Evolutionary conservation across 345 rosid genomes (phyloP).

Genomic region (Barbarea vulgaris): DNA sequence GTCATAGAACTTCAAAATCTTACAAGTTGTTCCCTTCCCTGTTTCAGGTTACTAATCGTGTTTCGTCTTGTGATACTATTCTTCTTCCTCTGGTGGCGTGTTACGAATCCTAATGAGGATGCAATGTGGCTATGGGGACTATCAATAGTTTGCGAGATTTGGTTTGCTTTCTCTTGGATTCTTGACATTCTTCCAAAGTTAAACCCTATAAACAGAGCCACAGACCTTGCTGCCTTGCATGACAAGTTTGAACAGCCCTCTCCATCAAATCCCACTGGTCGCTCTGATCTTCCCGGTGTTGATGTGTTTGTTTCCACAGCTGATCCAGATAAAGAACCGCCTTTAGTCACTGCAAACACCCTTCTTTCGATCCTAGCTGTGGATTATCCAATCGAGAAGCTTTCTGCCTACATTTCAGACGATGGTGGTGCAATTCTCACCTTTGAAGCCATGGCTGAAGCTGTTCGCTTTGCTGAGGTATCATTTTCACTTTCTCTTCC

Average conservation of each 20-base stretch:
- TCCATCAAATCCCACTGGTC: slow-evolving; percentile 76
- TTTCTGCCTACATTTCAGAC: slow-evolving; percentile 76
- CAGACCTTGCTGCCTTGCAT: slow-evolving; percentile 69
- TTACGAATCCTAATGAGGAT: slow-evolving; percentile 73
- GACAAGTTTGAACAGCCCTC: slow-evolving; percentile 83
- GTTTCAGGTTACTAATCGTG: slow-evolving; percentile 50
- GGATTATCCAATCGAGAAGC: slow-evolving; percentile 86
- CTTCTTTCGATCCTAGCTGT: slow-evolving; percentile 71
- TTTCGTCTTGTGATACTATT: slow-evolving; percentile 52
- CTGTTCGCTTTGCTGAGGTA: slow-evolving; percentile 78
- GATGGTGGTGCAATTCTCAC: slow-evolving; percentile 91
- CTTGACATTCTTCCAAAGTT: slow-evolving; percentile 81
- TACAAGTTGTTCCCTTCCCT: not conserved
- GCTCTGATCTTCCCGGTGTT: slow-evolving; percentile 85
- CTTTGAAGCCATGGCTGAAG: slow-evolving; percentile 98
- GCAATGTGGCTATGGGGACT: slow-evolving; percentile 92
- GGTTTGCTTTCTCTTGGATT: slow-evolving; percentile 97
- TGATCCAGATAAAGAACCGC: slow-evolving; percentile 91
- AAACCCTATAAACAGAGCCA: slow-evolving; percentile 82
- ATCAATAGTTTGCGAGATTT: slow-evolving; percentile 77
- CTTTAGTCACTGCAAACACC: slow-evolving; percentile 91
- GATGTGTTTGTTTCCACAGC: slow-evolving; percentile 90
- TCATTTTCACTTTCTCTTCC: slow-evolving; percentile 1
- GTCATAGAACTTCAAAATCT: not conserved
- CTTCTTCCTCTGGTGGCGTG: slow-evolving; percentile 77